A percentile compares a stretch with the other conserved stretches of the same genome.
Conservation (phyloP, 2,329 filamentous ascomycete genomes). For the Aspergillus proliferans region DNA sequence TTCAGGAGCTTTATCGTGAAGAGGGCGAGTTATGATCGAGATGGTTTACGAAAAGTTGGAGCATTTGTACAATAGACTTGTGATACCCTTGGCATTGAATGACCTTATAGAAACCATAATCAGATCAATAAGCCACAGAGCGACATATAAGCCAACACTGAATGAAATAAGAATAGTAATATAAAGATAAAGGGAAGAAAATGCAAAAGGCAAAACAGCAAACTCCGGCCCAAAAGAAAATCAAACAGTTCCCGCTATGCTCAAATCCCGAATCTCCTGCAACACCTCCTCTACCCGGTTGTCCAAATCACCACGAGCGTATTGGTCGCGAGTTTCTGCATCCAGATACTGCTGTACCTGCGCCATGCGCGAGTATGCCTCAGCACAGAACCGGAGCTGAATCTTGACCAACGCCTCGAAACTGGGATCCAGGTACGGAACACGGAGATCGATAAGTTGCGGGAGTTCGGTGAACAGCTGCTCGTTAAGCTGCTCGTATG, state of each 20-base stretch:
- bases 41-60: not conserved
- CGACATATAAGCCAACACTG: not conserved
- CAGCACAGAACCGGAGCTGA: conserved; percentile 92
- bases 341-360: conserved; percentile 99
- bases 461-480: conserved; percentile 89
- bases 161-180: not conserved
- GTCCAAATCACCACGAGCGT: conserved; percentile 88
- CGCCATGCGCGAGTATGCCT: conserved; percentile 95
- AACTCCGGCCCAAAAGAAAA: conserved; percentile 1
- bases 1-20: conserved; percentile 40
- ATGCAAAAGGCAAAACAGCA: conserved; percentile 7
- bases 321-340: conserved; percentile 90
- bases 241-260: conserved; percentile 71
- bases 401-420: conserved; percentile 99
- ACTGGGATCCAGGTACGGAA: conserved; percentile 92
- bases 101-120: not conserved
- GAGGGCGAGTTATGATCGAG: conserved; percentile 9
- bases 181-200: conserved; percentile 3
- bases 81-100: not conserved
- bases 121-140: not conserved
- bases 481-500: conserved; percentile 96
- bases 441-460: conserved; percentile 90
- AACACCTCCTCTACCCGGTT: conserved; percentile 88
- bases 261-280: conserved; percentile 94
- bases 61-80: not conserved